These are phyloP conservation scores for Phellinidium pouzarii DNA, from an alignment of 1,284 basidiomycete genomes.

Conservation along the genomic window DNA sequence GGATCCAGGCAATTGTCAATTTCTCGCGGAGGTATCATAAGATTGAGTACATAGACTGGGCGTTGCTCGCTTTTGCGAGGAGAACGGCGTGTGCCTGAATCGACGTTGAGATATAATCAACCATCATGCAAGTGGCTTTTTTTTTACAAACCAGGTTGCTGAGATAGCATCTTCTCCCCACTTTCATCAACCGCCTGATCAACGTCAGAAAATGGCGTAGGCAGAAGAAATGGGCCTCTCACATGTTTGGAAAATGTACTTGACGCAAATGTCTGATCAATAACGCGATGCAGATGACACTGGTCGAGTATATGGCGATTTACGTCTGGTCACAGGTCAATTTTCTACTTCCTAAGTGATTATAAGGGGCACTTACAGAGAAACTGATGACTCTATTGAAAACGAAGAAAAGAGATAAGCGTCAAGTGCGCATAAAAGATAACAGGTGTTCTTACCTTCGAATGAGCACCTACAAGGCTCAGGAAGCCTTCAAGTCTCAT, in stretches of 20 bases:
- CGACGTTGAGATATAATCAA: conserved; percentile 8
- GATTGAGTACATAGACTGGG: conserved; percentile 75
- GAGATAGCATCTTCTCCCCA: conserved; percentile 40
- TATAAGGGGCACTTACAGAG: conserved; percentile 50
- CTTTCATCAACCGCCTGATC: conserved; percentile 56
- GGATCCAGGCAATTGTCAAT: conserved; percentile 79
- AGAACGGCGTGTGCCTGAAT: conserved; percentile 52
- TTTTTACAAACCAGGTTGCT: conserved; percentile 37
- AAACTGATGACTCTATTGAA: conserved; percentile 69
- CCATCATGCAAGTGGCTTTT: conserved; percentile 6
- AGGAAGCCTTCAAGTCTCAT: conserved; percentile 73
- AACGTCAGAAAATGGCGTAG: neutral
- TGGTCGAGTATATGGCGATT: conserved; percentile 69
- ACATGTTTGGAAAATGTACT: conserved; percentile 71
- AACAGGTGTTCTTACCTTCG: conserved; percentile 47
- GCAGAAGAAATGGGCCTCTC: conserved; percentile 17
- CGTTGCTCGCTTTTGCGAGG: conserved; percentile 70
- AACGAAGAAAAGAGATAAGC: conserved; percentile 2
- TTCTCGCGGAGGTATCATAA: conserved; percentile 55
- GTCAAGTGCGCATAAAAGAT: neutral
- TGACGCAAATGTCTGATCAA: conserved; percentile 58
- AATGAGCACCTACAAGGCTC: conserved; percentile 65
- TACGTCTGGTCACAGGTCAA: conserved; percentile 44
- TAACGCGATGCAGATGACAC: conserved; percentile 63
- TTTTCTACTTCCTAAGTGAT: conserved; percentile 3